phyloP scores from a whole-genome alignment of 2,329 filamentous ascomycete genomes.

The Alternaria solani region DNA sequence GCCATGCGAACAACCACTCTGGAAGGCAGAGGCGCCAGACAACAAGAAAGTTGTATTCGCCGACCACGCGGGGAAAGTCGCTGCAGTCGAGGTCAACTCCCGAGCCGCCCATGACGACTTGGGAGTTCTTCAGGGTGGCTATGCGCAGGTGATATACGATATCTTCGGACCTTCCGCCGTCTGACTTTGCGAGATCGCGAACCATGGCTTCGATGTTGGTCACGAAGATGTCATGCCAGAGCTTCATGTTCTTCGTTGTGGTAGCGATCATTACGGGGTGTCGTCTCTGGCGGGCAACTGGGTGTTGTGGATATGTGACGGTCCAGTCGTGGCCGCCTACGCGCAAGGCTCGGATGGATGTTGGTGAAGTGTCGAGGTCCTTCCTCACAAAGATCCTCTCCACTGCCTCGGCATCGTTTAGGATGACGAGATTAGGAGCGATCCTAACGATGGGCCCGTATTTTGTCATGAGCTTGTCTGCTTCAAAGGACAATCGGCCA shows the following conservation, averaged over 20 bases:
- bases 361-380: slow-evolving; percentile 30
- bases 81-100: slow-evolving; percentile 21
- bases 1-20: slow-evolving; percentile 29
- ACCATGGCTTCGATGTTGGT: slow-evolving; percentile 29
- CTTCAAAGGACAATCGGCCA: slow-evolving; percentile 27
- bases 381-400: slow-evolving; percentile 28
- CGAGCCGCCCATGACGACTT: slow-evolving; percentile 30
- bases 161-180: slow-evolving; percentile 25
- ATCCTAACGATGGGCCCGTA: slow-evolving; percentile 32
- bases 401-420: slow-evolving; percentile 28
- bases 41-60: slow-evolving; percentile 33
- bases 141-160: slow-evolving; percentile 32
- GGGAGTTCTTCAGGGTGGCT: slow-evolving; percentile 28
- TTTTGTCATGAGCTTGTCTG: slow-evolving; percentile 27
- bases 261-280: slow-evolving; percentile 34
- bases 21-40: slow-evolving; percentile 32
- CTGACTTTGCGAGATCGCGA: slow-evolving; percentile 17
- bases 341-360: slow-evolving; percentile 27
- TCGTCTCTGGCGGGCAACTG: slow-evolving; percentile 22
- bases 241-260: slow-evolving; percentile 29
- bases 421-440: slow-evolving; percentile 27
- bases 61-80: slow-evolving; percentile 28
- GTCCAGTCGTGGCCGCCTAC: slow-evolving; percentile 33
- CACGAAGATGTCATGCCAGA: slow-evolving; percentile 22
- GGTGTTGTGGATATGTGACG: slow-evolving; percentile 32